These are phyloP conservation scores for Phyllosticta paracitricarpa DNA, from an alignment of 2,329 filamentous ascomycete genomes.

Conservation along the genomic window DNA sequence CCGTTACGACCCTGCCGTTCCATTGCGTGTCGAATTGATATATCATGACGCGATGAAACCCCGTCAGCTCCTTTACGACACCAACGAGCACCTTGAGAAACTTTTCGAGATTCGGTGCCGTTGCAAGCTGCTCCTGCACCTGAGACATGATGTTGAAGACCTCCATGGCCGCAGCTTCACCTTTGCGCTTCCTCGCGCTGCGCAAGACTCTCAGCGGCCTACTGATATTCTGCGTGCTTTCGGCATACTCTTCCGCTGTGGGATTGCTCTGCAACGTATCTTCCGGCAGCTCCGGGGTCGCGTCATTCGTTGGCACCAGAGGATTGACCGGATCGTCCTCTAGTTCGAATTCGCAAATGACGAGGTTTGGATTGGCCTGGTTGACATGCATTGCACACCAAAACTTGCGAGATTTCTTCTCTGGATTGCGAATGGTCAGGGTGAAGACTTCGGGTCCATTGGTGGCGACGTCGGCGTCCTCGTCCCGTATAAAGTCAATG, in stretches of 20 bases:
- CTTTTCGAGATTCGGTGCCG: slow-evolving; percentile 57
- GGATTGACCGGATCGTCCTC: slow-evolving; percentile 66
- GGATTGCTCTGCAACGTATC: slow-evolving; percentile 66
- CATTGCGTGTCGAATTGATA: slow-evolving; percentile 79
- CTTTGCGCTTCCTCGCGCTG: slow-evolving; percentile 63
- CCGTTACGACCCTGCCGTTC: slow-evolving; percentile 81
- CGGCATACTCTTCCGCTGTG: slow-evolving; percentile 61
- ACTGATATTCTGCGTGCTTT: slow-evolving; percentile 66
- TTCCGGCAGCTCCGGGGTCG: slow-evolving; percentile 53
- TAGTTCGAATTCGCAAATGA: slow-evolving; percentile 83
- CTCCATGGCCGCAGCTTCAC: slow-evolving; percentile 76
- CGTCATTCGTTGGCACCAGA: slow-evolving; percentile 49
- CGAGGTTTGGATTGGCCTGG: slow-evolving; percentile 53
- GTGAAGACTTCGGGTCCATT: slow-evolving; percentile 85
- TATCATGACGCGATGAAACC: slow-evolving; percentile 86
- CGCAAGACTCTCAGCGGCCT: slow-evolving; percentile 68
- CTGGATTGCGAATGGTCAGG: slow-evolving; percentile 55
- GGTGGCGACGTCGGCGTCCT: slow-evolving; percentile 61
- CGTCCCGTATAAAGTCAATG: slow-evolving; percentile 77
- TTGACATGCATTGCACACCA: slow-evolving; percentile 84
- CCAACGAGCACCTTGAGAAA: slow-evolving; percentile 77
- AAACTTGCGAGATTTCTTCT: slow-evolving; percentile 52
- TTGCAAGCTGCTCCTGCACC: slow-evolving; percentile 75
- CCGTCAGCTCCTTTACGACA: slow-evolving; percentile 79
- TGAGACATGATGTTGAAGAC: slow-evolving; percentile 89